Percentiles rank a stretch among this genome's conserved stretches.
Evolutionary conservation across 2,329 filamentous ascomycete species (phyloP).

Genomic region (Fusarium veterinarium): DNA sequence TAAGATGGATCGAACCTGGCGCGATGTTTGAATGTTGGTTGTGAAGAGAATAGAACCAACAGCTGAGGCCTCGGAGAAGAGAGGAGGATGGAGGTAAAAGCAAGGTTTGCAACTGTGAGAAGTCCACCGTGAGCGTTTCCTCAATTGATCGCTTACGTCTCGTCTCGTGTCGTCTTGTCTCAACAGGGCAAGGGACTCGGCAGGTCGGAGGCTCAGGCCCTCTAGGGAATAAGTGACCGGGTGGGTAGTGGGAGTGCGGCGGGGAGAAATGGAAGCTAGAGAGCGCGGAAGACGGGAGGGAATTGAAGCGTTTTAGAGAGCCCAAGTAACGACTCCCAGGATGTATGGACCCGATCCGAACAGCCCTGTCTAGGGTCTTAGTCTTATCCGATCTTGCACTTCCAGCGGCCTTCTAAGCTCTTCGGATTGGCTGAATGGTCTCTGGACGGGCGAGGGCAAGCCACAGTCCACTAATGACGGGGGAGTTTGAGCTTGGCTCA

Average conservation of each 20-base stretch:
- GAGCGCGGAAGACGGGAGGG: conserved; percentile 36
- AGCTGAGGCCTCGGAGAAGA: not conserved
- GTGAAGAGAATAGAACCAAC: conserved; percentile 15
- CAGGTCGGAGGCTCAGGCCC: conserved; percentile 16
- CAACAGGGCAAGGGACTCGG: conserved; percentile 7
- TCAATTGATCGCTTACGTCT: conserved; percentile 8
- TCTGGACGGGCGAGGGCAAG: conserved; percentile 19
- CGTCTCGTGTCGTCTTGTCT: conserved; percentile 15
- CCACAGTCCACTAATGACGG: conserved; percentile 28
- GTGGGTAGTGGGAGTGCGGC: conserved; percentile 13
- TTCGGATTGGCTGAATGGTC: conserved; percentile 2
- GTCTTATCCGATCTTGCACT: conserved; percentile 30
- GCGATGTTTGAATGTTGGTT: conserved; percentile 5
- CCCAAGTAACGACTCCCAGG: conserved; percentile 1
- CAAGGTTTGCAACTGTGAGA: conserved; percentile 4
- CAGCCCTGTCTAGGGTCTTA: conserved; percentile 30
- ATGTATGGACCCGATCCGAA: conserved; percentile 8
- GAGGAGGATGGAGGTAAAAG: not conserved
- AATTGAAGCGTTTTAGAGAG: conserved; percentile 33
- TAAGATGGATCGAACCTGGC: conserved; percentile 27
- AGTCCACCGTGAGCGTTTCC: conserved; percentile 12
- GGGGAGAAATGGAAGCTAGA: conserved; percentile 25
- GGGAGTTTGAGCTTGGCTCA: conserved; percentile 22
- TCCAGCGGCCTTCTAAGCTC: conserved; percentile 16
- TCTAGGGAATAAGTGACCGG: conserved; percentile 22